A percentile compares a stretch with the other conserved stretches of the same genome.
These are phyloP conservation scores for Gossypium bickii DNA, from an alignment of 345 rosid species.

Conservation along the genomic window DNA sequence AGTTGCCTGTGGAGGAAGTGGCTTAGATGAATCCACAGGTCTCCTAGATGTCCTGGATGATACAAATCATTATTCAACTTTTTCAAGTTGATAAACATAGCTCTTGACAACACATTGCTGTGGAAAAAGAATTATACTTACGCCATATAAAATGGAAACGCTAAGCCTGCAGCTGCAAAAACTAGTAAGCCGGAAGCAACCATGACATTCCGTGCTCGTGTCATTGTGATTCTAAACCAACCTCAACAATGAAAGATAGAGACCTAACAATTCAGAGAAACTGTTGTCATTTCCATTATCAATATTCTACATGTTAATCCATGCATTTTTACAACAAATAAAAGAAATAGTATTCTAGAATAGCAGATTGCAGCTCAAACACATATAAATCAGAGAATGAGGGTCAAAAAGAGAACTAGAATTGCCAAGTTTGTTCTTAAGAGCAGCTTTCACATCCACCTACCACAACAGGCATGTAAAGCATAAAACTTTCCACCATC, in stretches of 20 bases:
- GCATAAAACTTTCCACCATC: neutral
- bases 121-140: conserved; percentile 26
- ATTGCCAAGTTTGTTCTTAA: neutral
- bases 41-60: conserved; percentile 53
- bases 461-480: neutral
- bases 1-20: conserved; percentile 90
- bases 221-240: conserved; percentile 32
- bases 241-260: conserved; percentile 1
- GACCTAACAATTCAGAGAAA: neutral
- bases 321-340: neutral
- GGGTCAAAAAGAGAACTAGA: neutral
- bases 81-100: neutral
- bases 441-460: neutral
- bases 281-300: neutral
- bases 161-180: conserved; percentile 78
- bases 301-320: neutral
- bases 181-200: conserved; percentile 76
- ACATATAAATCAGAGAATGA: neutral
- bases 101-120: neutral
- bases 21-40: conserved; percentile 80
- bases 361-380: neutral
- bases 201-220: conserved; percentile 49
- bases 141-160: conserved; percentile 94
- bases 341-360: neutral
- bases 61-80: neutral